These are phyloP conservation scores for Neoboletus brunneissimus DNA, from an alignment of 768 basidiomycete species.

Conservation along the genomic window DNA sequence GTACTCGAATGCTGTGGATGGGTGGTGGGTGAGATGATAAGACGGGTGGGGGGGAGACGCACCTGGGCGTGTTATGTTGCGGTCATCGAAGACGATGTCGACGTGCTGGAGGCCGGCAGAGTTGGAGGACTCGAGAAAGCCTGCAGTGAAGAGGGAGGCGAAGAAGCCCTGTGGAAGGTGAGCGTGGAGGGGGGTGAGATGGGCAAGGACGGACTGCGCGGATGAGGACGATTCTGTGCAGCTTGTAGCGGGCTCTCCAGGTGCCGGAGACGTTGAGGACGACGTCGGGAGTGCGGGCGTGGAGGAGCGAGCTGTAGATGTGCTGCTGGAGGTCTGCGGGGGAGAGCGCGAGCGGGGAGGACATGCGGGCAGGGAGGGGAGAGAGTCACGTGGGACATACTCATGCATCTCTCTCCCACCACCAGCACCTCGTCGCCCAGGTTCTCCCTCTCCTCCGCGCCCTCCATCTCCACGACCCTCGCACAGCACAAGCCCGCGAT, in stretches of 20 bases:
- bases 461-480: conserved; percentile 36
- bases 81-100: conserved; percentile 74
- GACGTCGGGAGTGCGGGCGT: conserved; percentile 75
- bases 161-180: conserved; percentile 69
- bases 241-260: conserved; percentile 70
- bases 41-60: conserved; percentile 25
- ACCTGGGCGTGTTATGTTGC: conserved; percentile 87
- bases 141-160: conserved; percentile 78
- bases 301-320: conserved; percentile 71
- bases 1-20: conserved; percentile 78
- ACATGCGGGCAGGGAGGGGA: conserved; percentile 24
- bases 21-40: neutral
- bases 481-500: conserved; percentile 39
- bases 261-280: conserved; percentile 63
- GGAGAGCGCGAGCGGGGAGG: conserved; percentile 40
- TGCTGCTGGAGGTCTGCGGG: conserved; percentile 66
- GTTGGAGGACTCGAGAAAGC: conserved; percentile 61
- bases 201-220: conserved; percentile 60
- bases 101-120: conserved; percentile 47
- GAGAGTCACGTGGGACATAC: neutral
- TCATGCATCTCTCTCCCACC: conserved; percentile 51
- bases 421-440: conserved; percentile 55
- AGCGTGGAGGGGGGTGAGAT: neutral
- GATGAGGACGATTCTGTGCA: conserved; percentile 85
- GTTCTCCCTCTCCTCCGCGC: conserved; percentile 64